Conservation (phyloP, 192 early-diverging fungal species). For the Backusella tuberculispora region DNA sequence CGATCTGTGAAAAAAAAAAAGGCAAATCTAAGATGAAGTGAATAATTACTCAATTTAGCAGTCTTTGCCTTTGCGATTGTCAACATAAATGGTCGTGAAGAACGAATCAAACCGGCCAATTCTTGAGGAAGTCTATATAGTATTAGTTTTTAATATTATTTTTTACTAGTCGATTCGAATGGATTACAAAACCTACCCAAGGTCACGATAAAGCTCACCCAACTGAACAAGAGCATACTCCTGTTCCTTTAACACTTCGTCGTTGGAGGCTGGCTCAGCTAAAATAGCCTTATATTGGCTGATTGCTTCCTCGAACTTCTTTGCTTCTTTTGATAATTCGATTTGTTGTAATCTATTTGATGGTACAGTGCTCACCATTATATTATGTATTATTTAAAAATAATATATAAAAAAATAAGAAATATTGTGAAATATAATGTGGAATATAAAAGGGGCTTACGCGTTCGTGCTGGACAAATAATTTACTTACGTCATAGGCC, state of each 20-base stretch:
- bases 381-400: background rate
- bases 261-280: constrained; percentile 36
- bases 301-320: constrained; percentile 64
- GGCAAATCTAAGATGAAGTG: background rate
- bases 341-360: constrained; percentile 47
- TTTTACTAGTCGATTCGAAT: background rate
- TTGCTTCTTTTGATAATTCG: constrained; percentile 61
- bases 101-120: constrained; percentile 81
- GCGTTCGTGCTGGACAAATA: constrained; percentile 7
- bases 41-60: constrained; percentile 79
- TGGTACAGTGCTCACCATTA: constrained; percentile 3
- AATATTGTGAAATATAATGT: background rate
- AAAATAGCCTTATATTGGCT: constrained; percentile 65
- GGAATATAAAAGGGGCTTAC: constrained; percentile 7
- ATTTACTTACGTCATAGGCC: background rate
- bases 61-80: constrained; percentile 95
- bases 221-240: constrained; percentile 76
- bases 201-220: constrained; percentile 72
- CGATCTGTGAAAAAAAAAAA: background rate
- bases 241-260: constrained; percentile 61
- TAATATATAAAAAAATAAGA: constrained; percentile 4
- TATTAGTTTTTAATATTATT: background rate
- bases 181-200: constrained; percentile 50
- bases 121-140: constrained; percentile 69
- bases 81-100: constrained; percentile 77